Conservation (phyloP, 495 filamentous ascomycete species). For the Neurospora cerealis region DNA sequence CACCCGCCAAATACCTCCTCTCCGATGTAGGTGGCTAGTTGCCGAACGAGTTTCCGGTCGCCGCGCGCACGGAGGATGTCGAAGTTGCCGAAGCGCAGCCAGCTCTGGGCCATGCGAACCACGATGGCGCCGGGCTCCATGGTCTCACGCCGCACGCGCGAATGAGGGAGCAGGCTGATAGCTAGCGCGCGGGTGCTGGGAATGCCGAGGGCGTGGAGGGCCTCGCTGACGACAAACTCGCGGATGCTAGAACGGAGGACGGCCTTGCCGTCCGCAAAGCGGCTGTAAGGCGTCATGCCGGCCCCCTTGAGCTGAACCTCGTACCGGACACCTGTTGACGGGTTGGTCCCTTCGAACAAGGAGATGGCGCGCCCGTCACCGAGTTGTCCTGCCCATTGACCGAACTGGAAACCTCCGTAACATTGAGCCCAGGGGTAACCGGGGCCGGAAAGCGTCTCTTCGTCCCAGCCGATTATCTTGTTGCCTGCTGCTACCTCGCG, state of each 20-base stretch:
- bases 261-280: conserved; percentile 96
- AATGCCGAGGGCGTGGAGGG: conserved; percentile 71
- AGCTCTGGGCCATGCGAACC: conserved; percentile 77
- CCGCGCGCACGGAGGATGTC: conserved; percentile 75
- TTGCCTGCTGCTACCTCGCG: conserved; percentile 69
- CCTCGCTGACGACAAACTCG: conserved; percentile 87
- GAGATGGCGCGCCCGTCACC: conserved; percentile 93
- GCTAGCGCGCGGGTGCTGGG: conserved; percentile 81
- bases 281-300: conserved; percentile 84
- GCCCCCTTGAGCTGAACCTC: conserved; percentile 93
- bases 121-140: conserved; percentile 94
- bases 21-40: conserved; percentile 68
- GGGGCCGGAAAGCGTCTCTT: conserved; percentile 47
- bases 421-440: conserved; percentile 98
- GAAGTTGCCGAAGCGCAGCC: conserved; percentile 91
- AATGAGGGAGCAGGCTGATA: conserved; percentile 62
- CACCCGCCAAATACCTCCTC: conserved; percentile 82
- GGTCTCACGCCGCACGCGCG: conserved; percentile 65
- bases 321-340: conserved; percentile 58
- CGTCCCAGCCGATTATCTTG: conserved; percentile 54
- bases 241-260: conserved; percentile 84
- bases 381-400: conserved; percentile 89
- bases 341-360: conserved; percentile 82
- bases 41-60: conserved; percentile 61
- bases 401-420: conserved; percentile 84